Percentiles rank a stretch among this genome's conserved stretches.
Evolutionary conservation across 306 rosid species (phyloP).

Genomic region (Malus asiatica): DNA sequence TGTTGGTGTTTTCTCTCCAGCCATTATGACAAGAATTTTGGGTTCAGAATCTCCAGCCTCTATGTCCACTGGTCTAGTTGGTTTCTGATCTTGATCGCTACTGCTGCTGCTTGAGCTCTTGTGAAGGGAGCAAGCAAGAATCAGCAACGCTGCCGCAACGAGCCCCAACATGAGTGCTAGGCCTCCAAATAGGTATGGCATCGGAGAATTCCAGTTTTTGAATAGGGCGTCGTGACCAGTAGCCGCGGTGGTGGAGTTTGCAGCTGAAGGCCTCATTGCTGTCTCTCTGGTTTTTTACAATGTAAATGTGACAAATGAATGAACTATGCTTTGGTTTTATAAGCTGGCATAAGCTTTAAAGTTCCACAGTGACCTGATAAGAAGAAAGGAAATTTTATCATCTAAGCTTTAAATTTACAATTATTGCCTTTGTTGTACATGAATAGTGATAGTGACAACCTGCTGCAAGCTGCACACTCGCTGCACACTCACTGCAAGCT

Average conservation of each 20-base stretch:
- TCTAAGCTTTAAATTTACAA: conserved; percentile 20
- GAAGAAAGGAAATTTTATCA: conserved; percentile 10
- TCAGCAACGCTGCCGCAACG: conserved; percentile 37
- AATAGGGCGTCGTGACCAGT: conserved; percentile 11
- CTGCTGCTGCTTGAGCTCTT: background rate
- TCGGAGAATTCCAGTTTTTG: conserved; percentile 47
- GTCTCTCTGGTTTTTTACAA: background rate
- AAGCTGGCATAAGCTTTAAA: background rate
- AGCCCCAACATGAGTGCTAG: conserved; percentile 44
- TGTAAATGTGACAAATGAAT: background rate
- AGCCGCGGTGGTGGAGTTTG: conserved; percentile 14
- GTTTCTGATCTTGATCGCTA: conserved; percentile 18
- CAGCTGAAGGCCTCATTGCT: conserved; percentile 26
- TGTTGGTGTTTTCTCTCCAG: conserved; percentile 68
- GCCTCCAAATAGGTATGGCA: conserved; percentile 61
- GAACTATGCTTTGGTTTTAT: background rate
- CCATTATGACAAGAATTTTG: conserved; percentile 65
- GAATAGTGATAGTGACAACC: background rate
- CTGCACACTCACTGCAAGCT: too few relatives aligned
- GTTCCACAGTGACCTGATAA: conserved; percentile 4
- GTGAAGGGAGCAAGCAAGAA: conserved; percentile 45
- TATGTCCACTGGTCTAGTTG: conserved; percentile 8
- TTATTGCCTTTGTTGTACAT: conserved; percentile 8
- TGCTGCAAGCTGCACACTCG: too few relatives aligned
- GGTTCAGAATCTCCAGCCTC: conserved; percentile 23